These are phyloP conservation scores for Phytophthora capsici DNA, from an alignment of 352 stramenopile species.

Conservation along the genomic window DNA sequence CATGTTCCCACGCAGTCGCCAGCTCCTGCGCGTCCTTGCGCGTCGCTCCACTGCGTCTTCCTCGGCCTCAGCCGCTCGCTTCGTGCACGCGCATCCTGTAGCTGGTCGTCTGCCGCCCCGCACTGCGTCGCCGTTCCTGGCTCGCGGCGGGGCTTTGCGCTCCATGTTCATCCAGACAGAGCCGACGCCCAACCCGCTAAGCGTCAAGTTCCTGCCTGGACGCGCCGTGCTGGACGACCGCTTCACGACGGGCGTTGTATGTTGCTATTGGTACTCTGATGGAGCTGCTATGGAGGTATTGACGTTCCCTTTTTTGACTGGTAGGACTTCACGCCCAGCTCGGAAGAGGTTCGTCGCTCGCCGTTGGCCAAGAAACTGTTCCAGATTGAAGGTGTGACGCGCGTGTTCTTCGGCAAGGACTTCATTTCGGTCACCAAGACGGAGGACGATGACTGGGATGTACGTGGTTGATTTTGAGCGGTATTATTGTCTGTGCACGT, in stretches of 20 bases:
- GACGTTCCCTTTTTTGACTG: neutral
- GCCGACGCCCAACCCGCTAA: conserved; percentile 97
- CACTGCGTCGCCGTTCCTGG: conserved; percentile 35
- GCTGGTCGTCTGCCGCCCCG: neutral
- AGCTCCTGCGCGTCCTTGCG: conserved; percentile 35
- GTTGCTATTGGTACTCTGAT: neutral
- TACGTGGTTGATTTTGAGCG: conserved; percentile 53
- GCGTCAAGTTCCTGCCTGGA: conserved; percentile 98
- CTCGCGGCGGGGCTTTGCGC: conserved; percentile 56
- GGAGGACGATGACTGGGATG: conserved; percentile 94
- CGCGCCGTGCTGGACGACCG: conserved; percentile 89
- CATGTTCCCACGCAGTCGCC: conserved; percentile 39
- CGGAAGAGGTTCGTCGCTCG: conserved; percentile 91
- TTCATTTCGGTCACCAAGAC: conserved; percentile 99
- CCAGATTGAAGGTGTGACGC: conserved; percentile 95
- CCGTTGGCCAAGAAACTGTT: conserved; percentile 97
- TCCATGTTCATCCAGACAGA: conserved; percentile 99
- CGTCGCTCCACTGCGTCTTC: conserved; percentile 23
- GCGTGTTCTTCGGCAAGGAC: conserved; percentile 97
- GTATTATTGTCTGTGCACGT: neutral
- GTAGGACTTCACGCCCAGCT: conserved; percentile 85
- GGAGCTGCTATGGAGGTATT: neutral
- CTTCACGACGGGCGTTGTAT: conserved; percentile 82
- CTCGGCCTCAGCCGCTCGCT: conserved; percentile 9
- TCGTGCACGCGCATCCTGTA: conserved; percentile 21